Percentiles rank a stretch among this genome's conserved stretches.
Evolutionary conservation across 1,284 basidiomycete genomes (phyloP).

Genomic region (Trametes pubescens): DNA sequence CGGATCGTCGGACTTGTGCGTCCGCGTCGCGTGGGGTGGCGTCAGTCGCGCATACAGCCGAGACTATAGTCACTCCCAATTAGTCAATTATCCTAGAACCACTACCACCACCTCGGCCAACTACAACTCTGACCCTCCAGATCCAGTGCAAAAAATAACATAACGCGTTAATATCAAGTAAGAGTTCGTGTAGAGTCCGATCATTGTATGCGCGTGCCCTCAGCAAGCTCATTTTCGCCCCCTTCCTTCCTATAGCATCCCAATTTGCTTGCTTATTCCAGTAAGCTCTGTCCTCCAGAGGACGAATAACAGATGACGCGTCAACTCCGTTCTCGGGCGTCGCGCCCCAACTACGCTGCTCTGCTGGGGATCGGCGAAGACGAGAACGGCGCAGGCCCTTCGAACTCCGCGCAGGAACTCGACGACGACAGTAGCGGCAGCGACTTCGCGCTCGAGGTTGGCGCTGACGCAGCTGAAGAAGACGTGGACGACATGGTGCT

Average conservation of each 20-base stretch:
- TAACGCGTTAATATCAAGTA: neutral
- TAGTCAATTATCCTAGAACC: slow-evolving; percentile 26
- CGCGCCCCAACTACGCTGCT: slow-evolving; percentile 45
- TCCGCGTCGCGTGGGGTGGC: neutral
- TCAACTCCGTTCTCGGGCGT: slow-evolving; percentile 46
- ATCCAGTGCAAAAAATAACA: neutral
- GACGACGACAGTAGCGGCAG: slow-evolving; percentile 46
- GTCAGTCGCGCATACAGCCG: neutral
- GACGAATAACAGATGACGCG: too few species aligned
- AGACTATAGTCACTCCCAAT: slow-evolving; percentile 13
- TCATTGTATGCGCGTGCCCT: too few species aligned
- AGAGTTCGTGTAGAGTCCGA: too few species aligned
- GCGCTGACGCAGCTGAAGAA: slow-evolving; percentile 35
- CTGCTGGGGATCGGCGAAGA: slow-evolving; percentile 35
- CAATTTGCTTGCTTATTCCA: too few species aligned
- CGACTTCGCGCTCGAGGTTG: slow-evolving; percentile 52
- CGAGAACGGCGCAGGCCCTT: slow-evolving; percentile 39
- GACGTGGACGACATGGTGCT: slow-evolving; percentile 33
- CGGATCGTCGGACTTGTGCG: neutral
- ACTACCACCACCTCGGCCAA: neutral
- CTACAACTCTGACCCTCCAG: neutral
- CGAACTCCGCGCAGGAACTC: slow-evolving; percentile 23
- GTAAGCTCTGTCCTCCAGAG: too few species aligned
- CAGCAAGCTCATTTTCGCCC: too few species aligned
- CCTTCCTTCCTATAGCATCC: too few species aligned